Base-by-base conservation (phyloP, 306 rosid species). In the Trifolium dubium region DNA sequence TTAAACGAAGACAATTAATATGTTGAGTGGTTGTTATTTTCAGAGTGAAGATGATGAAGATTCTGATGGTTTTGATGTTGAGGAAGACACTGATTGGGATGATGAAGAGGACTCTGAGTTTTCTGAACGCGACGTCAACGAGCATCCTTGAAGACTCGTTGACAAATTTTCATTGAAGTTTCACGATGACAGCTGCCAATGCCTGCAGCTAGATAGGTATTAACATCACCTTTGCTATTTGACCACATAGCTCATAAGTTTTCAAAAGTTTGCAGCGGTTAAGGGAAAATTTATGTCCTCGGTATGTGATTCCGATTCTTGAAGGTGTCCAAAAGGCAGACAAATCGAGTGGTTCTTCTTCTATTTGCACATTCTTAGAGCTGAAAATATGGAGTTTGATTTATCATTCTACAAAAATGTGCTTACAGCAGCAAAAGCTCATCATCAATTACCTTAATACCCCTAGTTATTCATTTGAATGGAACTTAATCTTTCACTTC, bases 21-120 rank as follows among this genome's bases (percentile, higher is more conserved):
- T 76, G 1, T 64, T 11, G 31, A 49, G 15, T 7, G 11, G 5
- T 19, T 60, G 31, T 55, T 80, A 51, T 76, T 76, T 85, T 81
- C 89, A 89, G 96, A 77, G 82, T 61, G 93, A 83, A 65, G 84
- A 81, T 15, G 92, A 80, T 9, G 88, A 89, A 73, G 85, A 74
- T 74, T 82, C 85, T 30, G 85, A 79, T 76, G 80, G 63, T 63
- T 75, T 69, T 53, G 80, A 80, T 34, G 80, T 32, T 6, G 73
- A 75, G 78, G 84, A 75, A 63, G 69, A 67, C 63, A 5, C 18
- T 39, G 77, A 73, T 43, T 86, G 82, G 85, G 85, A 75, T 41
- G 77, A 80, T 8, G 86, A 80, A 3, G 86, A 79, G 0, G 82
- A 81, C 62, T 37, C 69, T 0, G 77, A 74, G 41, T 65, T 62